These are phyloP conservation scores for Lasiosphaeriaceae sp. DNA, from an alignment of 495 filamentous ascomycete species.

Conservation along the genomic window DNA sequence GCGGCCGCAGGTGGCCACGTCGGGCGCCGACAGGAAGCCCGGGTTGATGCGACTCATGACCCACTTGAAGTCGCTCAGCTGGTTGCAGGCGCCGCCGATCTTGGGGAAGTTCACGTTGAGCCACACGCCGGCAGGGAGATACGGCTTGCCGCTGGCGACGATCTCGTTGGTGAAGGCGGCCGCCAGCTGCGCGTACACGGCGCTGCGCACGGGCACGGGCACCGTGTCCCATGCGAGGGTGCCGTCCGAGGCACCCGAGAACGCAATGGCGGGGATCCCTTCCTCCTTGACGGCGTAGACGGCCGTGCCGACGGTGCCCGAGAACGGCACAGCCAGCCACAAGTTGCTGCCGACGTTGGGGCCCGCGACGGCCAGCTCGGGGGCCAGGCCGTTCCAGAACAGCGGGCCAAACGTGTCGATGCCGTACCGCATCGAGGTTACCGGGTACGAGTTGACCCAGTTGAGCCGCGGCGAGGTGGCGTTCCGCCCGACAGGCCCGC, in stretches of 20 bases:
- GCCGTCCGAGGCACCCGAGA: slow-evolving; percentile 50
- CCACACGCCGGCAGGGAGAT: slow-evolving; percentile 54
- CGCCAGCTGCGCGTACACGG: slow-evolving; percentile 58
- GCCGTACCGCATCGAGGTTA: slow-evolving; percentile 60
- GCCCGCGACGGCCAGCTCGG: slow-evolving; percentile 60
- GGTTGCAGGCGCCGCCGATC: slow-evolving; percentile 45
- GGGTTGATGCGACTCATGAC: slow-evolving; percentile 57
- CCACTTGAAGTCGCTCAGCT: slow-evolving; percentile 51
- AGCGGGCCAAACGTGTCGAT: slow-evolving; percentile 51
- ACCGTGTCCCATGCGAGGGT: slow-evolving; percentile 49
- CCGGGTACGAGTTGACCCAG: slow-evolving; percentile 67
- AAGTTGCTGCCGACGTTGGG: slow-evolving; percentile 63
- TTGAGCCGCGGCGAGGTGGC: slow-evolving; percentile 54
- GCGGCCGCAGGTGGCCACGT: slow-evolving; percentile 54
- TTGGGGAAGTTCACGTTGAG: slow-evolving; percentile 65
- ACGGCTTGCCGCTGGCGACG: slow-evolving; percentile 53
- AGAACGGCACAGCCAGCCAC: slow-evolving; percentile 48
- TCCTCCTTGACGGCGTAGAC: slow-evolving; percentile 49
- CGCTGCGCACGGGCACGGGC: slow-evolving; percentile 45
- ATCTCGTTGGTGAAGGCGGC: slow-evolving; percentile 52
- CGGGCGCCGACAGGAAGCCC: slow-evolving; percentile 46
- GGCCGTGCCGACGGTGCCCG: slow-evolving; percentile 61
- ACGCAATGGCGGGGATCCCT: slow-evolving; percentile 61
- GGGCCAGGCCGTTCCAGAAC: slow-evolving; percentile 44
- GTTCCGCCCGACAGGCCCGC: slow-evolving; percentile 52